These are phyloP conservation scores for Arabidopsis thaliana DNA, from an alignment of 345 rosid genomes.

Conservation along the genomic window DNA sequence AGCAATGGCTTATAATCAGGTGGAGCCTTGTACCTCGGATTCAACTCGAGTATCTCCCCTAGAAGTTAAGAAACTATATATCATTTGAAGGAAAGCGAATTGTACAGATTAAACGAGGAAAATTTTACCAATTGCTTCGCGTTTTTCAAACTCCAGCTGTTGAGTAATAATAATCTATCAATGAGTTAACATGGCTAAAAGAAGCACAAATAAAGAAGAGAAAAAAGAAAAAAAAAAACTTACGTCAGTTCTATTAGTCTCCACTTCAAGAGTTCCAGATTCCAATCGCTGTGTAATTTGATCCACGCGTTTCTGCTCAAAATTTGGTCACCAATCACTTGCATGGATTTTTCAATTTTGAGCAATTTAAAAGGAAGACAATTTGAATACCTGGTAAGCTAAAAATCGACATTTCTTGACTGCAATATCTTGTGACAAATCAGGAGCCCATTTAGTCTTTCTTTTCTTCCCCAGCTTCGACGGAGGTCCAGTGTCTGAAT, in stretches of 20 bases:
- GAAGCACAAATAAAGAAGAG: conserved; percentile 1
- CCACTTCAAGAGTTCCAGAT: conserved; percentile 57
- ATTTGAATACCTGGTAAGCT: conserved; percentile 77
- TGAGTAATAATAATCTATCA: conserved; percentile 57
- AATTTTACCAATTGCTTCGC: conserved; percentile 72
- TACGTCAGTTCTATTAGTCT: conserved; percentile 53
- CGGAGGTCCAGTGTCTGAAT: conserved; percentile 49
- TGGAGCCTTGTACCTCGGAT: conserved; percentile 85
- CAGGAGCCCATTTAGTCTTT: conserved; percentile 91
- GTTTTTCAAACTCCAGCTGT: conserved; percentile 73
- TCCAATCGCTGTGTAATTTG: conserved; percentile 70
- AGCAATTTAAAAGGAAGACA: neutral
- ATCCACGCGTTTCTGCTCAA: conserved; percentile 93
- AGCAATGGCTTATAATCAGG: conserved; percentile 80
- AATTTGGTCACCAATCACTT: conserved; percentile 53
- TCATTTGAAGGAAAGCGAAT: neutral
- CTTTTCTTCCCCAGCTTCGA: conserved; percentile 56
- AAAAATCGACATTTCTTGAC: conserved; percentile 66
- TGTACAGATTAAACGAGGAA: neutral
- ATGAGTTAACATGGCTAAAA: conserved; percentile 3
- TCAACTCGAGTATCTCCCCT: conserved; percentile 87
- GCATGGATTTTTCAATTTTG: conserved; percentile 22
- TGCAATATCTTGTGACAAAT: conserved; percentile 65
- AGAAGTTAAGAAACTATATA: conserved; percentile 39
- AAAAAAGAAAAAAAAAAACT: conserved; percentile 16